Conservation (phyloP, 2,329 filamentous ascomycete genomes). For the Scytalidium lignicola region DNA sequence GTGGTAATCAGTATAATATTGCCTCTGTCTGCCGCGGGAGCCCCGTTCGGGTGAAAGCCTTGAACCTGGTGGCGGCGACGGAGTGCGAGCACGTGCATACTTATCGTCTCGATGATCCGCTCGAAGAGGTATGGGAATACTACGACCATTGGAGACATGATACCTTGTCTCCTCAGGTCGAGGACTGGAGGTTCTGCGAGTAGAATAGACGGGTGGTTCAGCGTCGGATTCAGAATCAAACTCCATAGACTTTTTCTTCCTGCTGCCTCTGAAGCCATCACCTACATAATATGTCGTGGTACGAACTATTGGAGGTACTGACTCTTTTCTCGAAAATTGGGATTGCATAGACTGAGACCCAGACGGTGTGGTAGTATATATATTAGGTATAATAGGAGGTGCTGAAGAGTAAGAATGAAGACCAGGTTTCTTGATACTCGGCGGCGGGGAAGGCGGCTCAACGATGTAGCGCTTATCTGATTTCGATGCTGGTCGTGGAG, state of each 20-base stretch:
- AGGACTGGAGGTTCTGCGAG: slow-evolving; percentile 7
- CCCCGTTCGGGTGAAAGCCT: slow-evolving; percentile 12
- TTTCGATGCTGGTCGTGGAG: no score
- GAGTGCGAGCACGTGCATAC: slow-evolving; percentile 17
- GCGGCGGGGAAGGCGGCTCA: slow-evolving; percentile 21
- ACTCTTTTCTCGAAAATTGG: slow-evolving; percentile 18
- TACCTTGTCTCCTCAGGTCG: slow-evolving; percentile 14
- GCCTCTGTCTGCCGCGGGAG: slow-evolving; percentile 8
- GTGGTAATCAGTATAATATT: slow-evolving; percentile 11
- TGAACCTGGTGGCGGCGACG: slow-evolving; percentile 18
- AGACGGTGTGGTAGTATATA: slow-evolving; percentile 16
- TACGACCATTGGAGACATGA: slow-evolving; percentile 17
- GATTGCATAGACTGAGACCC: slow-evolving; percentile 23
- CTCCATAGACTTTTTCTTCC: slow-evolving; percentile 14
- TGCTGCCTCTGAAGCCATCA: slow-evolving; percentile 15
- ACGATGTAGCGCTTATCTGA: no score
- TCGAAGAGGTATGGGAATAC: slow-evolving; percentile 16
- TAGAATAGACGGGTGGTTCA: slow-evolving; percentile 9
- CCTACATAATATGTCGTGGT: slow-evolving; percentile 21
- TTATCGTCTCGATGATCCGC: slow-evolving; percentile 13
- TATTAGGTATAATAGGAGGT: slow-evolving; percentile 20
- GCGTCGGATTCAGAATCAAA: slow-evolving; percentile 15
- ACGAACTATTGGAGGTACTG: slow-evolving; percentile 20
- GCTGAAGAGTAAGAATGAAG: slow-evolving; percentile 24
- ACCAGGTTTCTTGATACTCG: slow-evolving; percentile 17